These are phyloP conservation scores for Picea abies DNA, from an alignment of 83 land plant species.

Conservation along the genomic window DNA sequence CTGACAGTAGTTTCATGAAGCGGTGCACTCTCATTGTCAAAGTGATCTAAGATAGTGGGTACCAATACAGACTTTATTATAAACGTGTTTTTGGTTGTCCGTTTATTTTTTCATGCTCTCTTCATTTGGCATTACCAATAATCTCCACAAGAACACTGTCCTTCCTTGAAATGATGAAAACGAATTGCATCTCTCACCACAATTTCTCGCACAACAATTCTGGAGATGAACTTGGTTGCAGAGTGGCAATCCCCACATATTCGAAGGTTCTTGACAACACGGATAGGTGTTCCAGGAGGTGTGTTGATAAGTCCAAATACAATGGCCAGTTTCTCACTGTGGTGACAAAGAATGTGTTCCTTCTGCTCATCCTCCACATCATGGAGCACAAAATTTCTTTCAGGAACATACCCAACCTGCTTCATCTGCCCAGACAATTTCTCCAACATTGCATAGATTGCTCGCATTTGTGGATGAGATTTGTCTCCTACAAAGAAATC, in stretches of 20 bases:
- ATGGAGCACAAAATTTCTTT: neutral
- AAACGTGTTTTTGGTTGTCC: too few species aligned
- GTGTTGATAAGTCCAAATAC: neutral
- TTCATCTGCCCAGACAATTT: neutral
- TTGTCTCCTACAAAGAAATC: neutral
- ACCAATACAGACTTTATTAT: too few species aligned
- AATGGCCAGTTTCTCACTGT: neutral
- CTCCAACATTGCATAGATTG: neutral
- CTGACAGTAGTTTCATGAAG: too few species aligned
- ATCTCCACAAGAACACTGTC: slow-evolving; percentile 46
- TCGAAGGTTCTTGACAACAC: neutral
- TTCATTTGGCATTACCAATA: slow-evolving; percentile 33
- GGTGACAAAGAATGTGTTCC: too few species aligned
- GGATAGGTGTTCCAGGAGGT: neutral
- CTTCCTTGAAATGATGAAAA: slow-evolving; percentile 38
- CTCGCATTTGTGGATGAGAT: neutral
- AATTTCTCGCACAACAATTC: slow-evolving; percentile 23
- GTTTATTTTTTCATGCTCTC: too few species aligned
- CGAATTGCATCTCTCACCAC: slow-evolving; percentile 43
- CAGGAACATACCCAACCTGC: slow-evolving; percentile 1
- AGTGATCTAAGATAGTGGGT: too few species aligned
- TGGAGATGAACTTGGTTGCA: neutral
- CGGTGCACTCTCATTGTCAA: too few species aligned
- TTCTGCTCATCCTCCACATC: slow-evolving; percentile 4
- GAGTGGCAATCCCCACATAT: slow-evolving; percentile 4